Evolutionary conservation across 2,329 filamentous ascomycete species (phyloP).

Genomic region (Gnomoniopsis sp.): DNA sequence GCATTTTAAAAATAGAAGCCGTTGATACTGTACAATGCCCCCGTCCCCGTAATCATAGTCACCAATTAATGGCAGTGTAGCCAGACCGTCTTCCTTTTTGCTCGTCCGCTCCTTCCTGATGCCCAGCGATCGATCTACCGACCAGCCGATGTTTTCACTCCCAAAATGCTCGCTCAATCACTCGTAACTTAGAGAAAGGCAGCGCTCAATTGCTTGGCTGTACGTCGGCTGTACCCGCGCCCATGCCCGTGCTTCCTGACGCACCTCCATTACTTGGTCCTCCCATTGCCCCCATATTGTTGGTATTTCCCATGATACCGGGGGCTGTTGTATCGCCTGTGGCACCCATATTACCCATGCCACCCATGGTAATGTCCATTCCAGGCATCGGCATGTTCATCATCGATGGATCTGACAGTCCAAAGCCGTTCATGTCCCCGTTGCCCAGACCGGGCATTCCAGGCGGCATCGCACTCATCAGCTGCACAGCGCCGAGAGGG

Average conservation of each 20-base stretch:
- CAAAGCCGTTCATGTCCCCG: slow-evolving; percentile 18
- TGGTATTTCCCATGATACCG: background rate
- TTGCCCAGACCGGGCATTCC: slow-evolving; percentile 8
- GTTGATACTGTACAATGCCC: slow-evolving; percentile 14
- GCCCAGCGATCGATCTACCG: background rate
- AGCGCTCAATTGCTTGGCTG: background rate
- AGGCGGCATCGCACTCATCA: slow-evolving; percentile 25
- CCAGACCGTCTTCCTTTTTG: background rate
- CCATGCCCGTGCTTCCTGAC: background rate
- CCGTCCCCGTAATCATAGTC: background rate
- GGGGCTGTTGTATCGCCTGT: background rate
- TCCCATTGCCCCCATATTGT: background rate
- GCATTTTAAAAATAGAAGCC: background rate
- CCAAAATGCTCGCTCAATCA: background rate
- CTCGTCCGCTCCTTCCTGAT: background rate
- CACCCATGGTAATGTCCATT: slow-evolving; percentile 12
- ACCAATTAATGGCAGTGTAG: background rate
- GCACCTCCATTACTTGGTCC: background rate
- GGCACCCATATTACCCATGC: slow-evolving; percentile 4
- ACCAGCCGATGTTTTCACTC: background rate
- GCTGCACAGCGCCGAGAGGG: slow-evolving; percentile 45
- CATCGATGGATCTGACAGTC: slow-evolving; percentile 15
- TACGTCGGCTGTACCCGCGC: background rate
- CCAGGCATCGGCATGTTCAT: slow-evolving; percentile 15
- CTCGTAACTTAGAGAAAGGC: background rate